These are phyloP conservation scores for Colletotrichum cuscutae DNA, from an alignment of 2,329 filamentous ascomycete genomes.

Conservation along the genomic window DNA sequence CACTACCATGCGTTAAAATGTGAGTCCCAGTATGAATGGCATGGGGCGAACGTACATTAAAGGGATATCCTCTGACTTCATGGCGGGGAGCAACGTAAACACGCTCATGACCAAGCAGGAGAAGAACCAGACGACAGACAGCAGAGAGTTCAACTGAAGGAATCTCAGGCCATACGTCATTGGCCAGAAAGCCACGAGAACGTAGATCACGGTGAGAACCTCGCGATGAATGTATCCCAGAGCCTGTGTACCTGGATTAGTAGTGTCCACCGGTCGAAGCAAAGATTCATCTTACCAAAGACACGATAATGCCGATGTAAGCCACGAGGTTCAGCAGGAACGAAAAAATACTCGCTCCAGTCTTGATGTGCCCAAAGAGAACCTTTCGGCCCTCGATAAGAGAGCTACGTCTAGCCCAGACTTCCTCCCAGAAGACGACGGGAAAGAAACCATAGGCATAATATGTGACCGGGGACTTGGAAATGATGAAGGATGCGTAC, in stretches of 20 bases:
- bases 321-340: constrained; percentile 71
- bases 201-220: constrained; percentile 83
- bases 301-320: constrained; percentile 82
- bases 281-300: constrained; percentile 67
- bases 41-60: constrained; percentile 70
- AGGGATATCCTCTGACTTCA: constrained; percentile 81
- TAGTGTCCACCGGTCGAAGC: background rate
- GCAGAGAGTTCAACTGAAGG: constrained; percentile 69
- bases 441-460: constrained; percentile 95
- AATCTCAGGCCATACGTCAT: constrained; percentile 78
- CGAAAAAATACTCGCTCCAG: constrained; percentile 64
- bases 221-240: constrained; percentile 92
- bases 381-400: constrained; percentile 73
- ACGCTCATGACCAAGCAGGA: constrained; percentile 87
- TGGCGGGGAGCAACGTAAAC: constrained; percentile 89
- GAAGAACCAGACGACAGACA: constrained; percentile 77
- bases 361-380: constrained; percentile 76
- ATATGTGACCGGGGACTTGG: constrained; percentile 84
- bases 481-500: constrained; percentile 82
- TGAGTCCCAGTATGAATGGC: no score
- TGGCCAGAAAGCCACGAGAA: constrained; percentile 84
- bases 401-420: constrained; percentile 80
- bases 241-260: constrained; percentile 65
- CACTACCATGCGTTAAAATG: constrained; percentile 55
- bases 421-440: constrained; percentile 95